These are phyloP conservation scores for Dendryphion nanum DNA, from an alignment of 2,329 filamentous ascomycete species.

Conservation along the genomic window DNA sequence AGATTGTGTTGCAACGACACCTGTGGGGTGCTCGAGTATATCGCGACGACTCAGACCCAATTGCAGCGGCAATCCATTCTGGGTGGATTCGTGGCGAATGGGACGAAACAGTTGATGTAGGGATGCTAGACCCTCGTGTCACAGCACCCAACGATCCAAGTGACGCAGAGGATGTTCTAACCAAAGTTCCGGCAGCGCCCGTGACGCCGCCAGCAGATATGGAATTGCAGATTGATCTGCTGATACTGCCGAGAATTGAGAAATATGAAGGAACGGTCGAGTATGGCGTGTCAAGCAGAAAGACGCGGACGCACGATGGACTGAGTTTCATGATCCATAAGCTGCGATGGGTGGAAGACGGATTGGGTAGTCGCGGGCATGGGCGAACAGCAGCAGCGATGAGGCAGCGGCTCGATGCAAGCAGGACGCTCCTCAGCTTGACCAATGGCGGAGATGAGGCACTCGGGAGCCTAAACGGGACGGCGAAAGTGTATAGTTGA, in stretches of 20 bases:
- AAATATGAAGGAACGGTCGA: constrained; percentile 73
- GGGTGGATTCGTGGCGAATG: constrained; percentile 92
- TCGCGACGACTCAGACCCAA: constrained; percentile 90
- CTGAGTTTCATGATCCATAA: constrained; percentile 83
- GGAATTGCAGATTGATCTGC: constrained; percentile 82
- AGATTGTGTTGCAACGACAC: constrained; percentile 76
- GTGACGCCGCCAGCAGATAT: constrained; percentile 64
- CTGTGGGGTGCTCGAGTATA: constrained; percentile 95
- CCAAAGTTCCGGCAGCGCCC: constrained; percentile 50
- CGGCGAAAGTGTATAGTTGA: too few relatives aligned
- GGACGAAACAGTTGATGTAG: constrained; percentile 71
- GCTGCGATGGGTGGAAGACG: constrained; percentile 83
- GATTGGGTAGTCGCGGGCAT: constrained; percentile 42
- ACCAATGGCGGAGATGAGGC: constrained; percentile 25
- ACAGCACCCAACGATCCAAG: constrained; percentile 44
- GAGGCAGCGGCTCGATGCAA: constrained; percentile 37
- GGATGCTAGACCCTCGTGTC: constrained; percentile 60
- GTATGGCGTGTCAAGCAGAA: constrained; percentile 78
- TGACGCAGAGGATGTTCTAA: constrained; percentile 43
- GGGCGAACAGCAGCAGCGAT: constrained; percentile 37
- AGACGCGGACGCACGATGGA: constrained; percentile 81
- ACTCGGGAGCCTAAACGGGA: constrained; percentile 18
- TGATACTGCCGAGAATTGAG: constrained; percentile 77
- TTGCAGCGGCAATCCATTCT: constrained; percentile 88
- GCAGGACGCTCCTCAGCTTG: constrained; percentile 32